Evolutionary conservation across 768 basidiomycete species (phyloP), one percentile per base, ranked within the genome.

Genomic region (Lactifluus echinatus): DNA sequence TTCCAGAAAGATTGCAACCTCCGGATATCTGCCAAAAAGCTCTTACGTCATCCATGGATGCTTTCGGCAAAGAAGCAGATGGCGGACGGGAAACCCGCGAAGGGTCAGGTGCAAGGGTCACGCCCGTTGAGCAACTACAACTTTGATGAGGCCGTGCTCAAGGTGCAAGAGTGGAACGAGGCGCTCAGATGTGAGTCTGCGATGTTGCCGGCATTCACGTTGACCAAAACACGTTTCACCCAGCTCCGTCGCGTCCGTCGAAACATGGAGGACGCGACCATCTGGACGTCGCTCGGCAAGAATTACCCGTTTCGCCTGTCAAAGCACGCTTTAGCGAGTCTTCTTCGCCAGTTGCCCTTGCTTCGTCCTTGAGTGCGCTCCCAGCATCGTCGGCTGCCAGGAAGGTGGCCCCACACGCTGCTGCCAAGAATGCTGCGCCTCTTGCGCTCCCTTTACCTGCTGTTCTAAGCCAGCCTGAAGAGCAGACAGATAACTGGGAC

Each of bases 131-230:
- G 83, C 66, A 93, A 89, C 66, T 91, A 89, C 67, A 90, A 90
- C 66, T 96, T 87, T 65, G 93, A 98, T 62, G 91, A 97, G 66
- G 93, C 89, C 19, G 90, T 99, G 33, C 76, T 92, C 64, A 85
- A 90, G 68, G 95, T 99, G 24, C 95, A 97, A 70, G 92, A 97
- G 70, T 99, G 95, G 94, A 99, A 99, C 66, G 91, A 97, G 69
- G 95, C 94, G 0, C 74, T 98, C 56, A 93, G 90, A 71, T 93
- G 91, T 93, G 68, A 65, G 75, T 65, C 4, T 46, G 29, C 17
- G 17, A 34, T 3, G 19, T 47, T 61, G 53, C 54, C 61, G 45
- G 56, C 53, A 33, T 42, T 56, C 1, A 45, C n/a, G 14, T 36
- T 64, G 14, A 37, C 24, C 54, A 3, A 49, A 24, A 4, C 10